phyloP scores from a whole-genome alignment of 345 rosid genomes.

The Arabidopsis suecica region DNA sequence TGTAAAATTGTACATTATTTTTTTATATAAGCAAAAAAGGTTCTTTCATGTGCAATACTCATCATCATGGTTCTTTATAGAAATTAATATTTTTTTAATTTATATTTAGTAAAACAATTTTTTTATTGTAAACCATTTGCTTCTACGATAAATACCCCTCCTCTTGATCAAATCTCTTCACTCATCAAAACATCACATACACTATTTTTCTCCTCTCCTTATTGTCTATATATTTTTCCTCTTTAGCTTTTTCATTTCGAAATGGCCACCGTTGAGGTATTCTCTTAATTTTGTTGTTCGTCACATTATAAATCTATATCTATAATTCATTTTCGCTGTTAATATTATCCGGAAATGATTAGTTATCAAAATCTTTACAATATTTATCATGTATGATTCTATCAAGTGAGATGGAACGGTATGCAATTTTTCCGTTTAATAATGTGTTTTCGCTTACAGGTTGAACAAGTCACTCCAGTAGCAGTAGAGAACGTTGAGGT shows the following conservation, averaged over 20 bases:
- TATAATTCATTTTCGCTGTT: not conserved
- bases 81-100: not conserved
- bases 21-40: slow-evolving; percentile 12
- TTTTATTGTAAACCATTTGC: slow-evolving; percentile 13
- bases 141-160: slow-evolving; percentile 40
- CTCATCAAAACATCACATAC: slow-evolving; percentile 36
- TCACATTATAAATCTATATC: not conserved
- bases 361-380: not conserved
- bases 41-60: slow-evolving; percentile 44
- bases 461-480: slow-evolving; percentile 44
- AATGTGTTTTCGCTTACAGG: slow-evolving; percentile 26
- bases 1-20: slow-evolving; percentile 39
- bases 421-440: not conserved
- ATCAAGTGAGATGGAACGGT: slow-evolving; percentile 7
- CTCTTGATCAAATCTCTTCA: slow-evolving; percentile 30
- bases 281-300: not conserved
- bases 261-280: slow-evolving; percentile 48
- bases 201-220: slow-evolving; percentile 15
- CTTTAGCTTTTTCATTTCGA: slow-evolving; percentile 8
- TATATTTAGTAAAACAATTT: not conserved
- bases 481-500: slow-evolving; percentile 43
- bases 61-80: slow-evolving; percentile 27
- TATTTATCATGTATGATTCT: not conserved
- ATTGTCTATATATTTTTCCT: not conserved
- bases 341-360: not conserved